These are phyloP conservation scores for Colletotrichum somersetense DNA, from an alignment of 2,329 filamentous ascomycete genomes.

Conservation along the genomic window DNA sequence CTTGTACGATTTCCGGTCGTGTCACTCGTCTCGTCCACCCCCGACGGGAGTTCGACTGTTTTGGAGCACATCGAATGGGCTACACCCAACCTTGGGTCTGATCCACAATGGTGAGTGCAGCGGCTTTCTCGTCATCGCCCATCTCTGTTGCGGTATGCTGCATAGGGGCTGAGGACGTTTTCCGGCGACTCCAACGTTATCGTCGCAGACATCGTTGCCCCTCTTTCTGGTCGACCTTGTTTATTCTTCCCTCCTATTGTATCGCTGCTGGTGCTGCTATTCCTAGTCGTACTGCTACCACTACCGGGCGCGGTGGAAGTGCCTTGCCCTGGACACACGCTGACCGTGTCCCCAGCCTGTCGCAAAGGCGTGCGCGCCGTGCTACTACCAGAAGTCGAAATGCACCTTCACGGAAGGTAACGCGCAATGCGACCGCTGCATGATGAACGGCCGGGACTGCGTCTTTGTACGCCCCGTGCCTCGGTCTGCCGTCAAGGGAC, in stretches of 20 bases:
- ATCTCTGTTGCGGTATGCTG: constrained; percentile 13
- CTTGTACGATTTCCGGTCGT: constrained; percentile 6
- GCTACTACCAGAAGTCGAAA: constrained; percentile 42
- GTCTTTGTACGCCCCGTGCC: constrained; percentile 41
- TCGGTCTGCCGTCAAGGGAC: constrained; percentile 35
- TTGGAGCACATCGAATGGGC: constrained; percentile 40
- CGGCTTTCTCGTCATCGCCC: constrained; percentile 25
- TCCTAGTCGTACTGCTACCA: background rate
- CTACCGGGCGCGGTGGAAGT: background rate
- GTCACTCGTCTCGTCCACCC: constrained; percentile 22
- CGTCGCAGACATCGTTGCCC: background rate
- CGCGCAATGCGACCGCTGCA: constrained; percentile 38
- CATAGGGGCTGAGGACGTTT: background rate
- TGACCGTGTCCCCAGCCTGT: constrained; percentile 26
- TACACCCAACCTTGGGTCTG: constrained; percentile 31
- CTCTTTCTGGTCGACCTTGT: background rate
- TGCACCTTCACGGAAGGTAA: constrained; percentile 41
- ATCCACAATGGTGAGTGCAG: constrained; percentile 37
- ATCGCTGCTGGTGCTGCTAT: background rate
- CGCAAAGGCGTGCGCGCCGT: constrained; percentile 40
- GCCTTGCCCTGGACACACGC: background rate
- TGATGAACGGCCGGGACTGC: constrained; percentile 41
- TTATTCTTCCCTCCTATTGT: background rate
- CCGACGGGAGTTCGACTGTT: constrained; percentile 37
- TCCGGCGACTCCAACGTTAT: constrained; percentile 1